Evolutionary conservation across 805 yeast species (phyloP).

Genomic region (Candida nanaspora): DNA sequence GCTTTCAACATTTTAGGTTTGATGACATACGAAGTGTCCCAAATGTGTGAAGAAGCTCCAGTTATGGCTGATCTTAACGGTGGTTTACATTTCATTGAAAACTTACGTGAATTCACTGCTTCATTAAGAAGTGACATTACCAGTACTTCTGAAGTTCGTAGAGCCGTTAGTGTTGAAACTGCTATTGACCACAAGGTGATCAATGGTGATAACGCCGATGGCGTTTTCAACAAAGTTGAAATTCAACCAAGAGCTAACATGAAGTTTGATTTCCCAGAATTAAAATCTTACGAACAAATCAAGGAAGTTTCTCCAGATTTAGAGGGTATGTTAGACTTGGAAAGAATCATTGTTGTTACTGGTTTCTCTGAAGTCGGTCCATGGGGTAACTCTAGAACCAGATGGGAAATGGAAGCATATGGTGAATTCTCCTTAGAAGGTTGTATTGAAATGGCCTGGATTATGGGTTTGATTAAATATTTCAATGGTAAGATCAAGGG

Average conservation of each 20-base stretch:
- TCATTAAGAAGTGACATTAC: conserved; percentile 68
- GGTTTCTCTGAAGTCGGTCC: conserved; percentile 99
- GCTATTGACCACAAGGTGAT: conserved; percentile 82
- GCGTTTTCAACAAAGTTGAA: conserved; percentile 68
- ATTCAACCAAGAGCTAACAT: conserved; percentile 94
- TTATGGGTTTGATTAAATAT: conserved; percentile 95
- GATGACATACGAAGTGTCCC: conserved; percentile 77
- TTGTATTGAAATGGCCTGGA: conserved; percentile 99
- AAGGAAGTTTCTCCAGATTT: conserved; percentile 64
- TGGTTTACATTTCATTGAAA: conserved; percentile 90
- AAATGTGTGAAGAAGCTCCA: conserved; percentile 87
- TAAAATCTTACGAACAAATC: conserved; percentile 70
- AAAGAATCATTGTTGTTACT: conserved; percentile 87
- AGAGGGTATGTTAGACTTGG: conserved; percentile 88
- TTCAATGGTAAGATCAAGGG: conserved; percentile 88
- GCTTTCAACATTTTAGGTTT: conserved; percentile 96
- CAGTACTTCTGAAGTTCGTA: conserved; percentile 85
- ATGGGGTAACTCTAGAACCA: conserved; percentile 98
- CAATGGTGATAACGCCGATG: conserved; percentile 82
- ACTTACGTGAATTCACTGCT: conserved; percentile 82
- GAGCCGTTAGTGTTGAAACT: conserved; percentile 91
- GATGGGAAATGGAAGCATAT: conserved; percentile 98
- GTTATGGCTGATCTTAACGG: conserved; percentile 98
- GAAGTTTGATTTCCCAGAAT: conserved; percentile 86
- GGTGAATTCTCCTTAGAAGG: conserved; percentile 97